These are phyloP conservation scores for Articulospora tetracladia DNA, from an alignment of 495 filamentous ascomycete species.

Conservation along the genomic window DNA sequence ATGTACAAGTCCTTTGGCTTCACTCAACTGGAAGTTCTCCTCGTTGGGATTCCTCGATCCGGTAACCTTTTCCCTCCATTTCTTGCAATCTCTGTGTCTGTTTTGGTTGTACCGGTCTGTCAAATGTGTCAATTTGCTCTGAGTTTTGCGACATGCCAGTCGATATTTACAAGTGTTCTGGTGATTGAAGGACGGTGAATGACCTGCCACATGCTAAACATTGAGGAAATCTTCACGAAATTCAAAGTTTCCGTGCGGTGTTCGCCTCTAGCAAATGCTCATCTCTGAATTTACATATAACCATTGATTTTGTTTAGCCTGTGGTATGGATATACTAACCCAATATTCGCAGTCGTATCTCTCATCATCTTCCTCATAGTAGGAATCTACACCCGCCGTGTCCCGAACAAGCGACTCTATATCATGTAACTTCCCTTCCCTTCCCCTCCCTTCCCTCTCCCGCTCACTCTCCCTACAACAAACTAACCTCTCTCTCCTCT, in stretches of 20 bases:
- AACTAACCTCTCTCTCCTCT: background rate
- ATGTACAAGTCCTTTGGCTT: constrained; percentile 45
- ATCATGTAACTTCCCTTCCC: background rate
- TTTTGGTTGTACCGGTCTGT: background rate
- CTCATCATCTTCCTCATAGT: constrained; percentile 1
- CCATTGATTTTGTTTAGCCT: background rate
- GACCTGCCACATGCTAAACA: no score
- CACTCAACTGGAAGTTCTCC: constrained; percentile 11
- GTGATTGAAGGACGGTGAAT: no score
- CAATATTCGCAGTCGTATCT: constrained; percentile 1
- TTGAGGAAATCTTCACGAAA: no score
- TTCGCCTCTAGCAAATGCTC: no score
- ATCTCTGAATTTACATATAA: no score
- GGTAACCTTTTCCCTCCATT: background rate
- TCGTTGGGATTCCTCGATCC: background rate
- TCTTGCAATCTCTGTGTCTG: background rate
- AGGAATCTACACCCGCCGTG: constrained; percentile 2
- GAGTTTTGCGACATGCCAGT: no score
- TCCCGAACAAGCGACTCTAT: background rate
- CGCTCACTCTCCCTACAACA: background rate
- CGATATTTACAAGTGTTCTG: no score
- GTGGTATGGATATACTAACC: background rate
- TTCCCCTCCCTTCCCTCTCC: background rate
- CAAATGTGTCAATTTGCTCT: no score
- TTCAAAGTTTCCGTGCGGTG: no score